These are phyloP conservation scores for Candida tetrigidarum DNA, from an alignment of 1,139 yeast species.

Conservation along the genomic window DNA sequence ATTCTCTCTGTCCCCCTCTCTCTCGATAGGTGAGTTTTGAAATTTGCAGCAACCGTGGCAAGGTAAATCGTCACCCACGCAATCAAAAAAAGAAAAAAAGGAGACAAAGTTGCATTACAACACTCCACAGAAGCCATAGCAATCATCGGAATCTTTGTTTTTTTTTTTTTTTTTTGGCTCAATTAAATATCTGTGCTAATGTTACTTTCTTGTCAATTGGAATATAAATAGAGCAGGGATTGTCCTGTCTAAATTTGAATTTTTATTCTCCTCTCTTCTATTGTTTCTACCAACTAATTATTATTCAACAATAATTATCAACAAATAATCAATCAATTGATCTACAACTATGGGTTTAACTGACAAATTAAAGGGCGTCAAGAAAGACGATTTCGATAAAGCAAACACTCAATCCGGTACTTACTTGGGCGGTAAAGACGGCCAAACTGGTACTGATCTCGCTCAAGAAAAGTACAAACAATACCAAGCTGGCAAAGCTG, in stretches of 20 bases:
- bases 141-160: no score
- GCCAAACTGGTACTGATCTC: conserved; percentile 17
- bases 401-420: conserved; percentile 16
- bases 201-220: neutral
- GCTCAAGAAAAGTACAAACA: conserved; percentile 17
- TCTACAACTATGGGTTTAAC: conserved; percentile 14
- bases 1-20: no score
- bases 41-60: conserved; percentile 6
- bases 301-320: no score
- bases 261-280: neutral
- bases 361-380: conserved; percentile 17
- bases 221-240: neutral
- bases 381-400: conserved; percentile 15
- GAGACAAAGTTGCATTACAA: neutral
- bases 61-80: neutral
- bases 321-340: neutral
- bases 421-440: conserved; percentile 16
- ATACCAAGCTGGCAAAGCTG: conserved; percentile 8
- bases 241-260: neutral
- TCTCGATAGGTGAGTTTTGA: neutral
- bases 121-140: neutral
- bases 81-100: neutral
- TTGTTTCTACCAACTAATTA: no score
- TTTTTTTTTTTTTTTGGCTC: neutral
- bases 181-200: no score